Conservation (phyloP, 345 rosid species). For the Salix caprea region DNA sequence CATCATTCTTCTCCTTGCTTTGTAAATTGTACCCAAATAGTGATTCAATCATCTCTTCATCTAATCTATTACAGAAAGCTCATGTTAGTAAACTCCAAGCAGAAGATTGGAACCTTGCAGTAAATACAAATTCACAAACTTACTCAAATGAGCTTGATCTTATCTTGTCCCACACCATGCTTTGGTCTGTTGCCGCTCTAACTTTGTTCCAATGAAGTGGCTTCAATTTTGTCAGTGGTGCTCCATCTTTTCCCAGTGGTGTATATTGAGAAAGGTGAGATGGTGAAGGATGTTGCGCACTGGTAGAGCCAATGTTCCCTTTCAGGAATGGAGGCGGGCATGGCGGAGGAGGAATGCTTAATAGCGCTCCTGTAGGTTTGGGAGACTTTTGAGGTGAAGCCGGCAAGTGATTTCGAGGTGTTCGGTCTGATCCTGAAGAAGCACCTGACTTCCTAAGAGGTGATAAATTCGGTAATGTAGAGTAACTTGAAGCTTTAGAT, state of each 20-base stretch:
- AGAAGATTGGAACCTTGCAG: conserved; percentile 1
- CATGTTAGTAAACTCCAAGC: background rate
- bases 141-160: conserved; percentile 95
- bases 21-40: conserved; percentile 81
- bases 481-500: conserved; percentile 26
- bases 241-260: conserved; percentile 66
- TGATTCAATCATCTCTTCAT: conserved; percentile 97
- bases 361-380: conserved; percentile 10
- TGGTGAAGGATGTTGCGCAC: conserved; percentile 71
- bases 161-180: conserved; percentile 93
- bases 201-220: conserved; percentile 99
- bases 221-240: conserved; percentile 76
- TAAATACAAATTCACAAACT: conserved; percentile 21
- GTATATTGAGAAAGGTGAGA: conserved; percentile 39
- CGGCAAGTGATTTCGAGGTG: conserved; percentile 5
- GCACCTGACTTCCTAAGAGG: conserved; percentile 25
- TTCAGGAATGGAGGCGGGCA: conserved; percentile 51
- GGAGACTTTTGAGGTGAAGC: conserved; percentile 27
- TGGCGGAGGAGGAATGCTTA: conserved; percentile 55
- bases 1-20: conserved; percentile 53
- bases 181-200: conserved; percentile 80
- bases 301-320: conserved; percentile 26
- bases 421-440: conserved; percentile 25
- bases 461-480: conserved; percentile 23
- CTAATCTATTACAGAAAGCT: conserved; percentile 48